Percentiles rank a stretch among this genome's conserved stretches.
These are phyloP conservation scores for Trametes sp. DNA, from an alignment of 1,284 basidiomycete genomes.

Conservation along the genomic window DNA sequence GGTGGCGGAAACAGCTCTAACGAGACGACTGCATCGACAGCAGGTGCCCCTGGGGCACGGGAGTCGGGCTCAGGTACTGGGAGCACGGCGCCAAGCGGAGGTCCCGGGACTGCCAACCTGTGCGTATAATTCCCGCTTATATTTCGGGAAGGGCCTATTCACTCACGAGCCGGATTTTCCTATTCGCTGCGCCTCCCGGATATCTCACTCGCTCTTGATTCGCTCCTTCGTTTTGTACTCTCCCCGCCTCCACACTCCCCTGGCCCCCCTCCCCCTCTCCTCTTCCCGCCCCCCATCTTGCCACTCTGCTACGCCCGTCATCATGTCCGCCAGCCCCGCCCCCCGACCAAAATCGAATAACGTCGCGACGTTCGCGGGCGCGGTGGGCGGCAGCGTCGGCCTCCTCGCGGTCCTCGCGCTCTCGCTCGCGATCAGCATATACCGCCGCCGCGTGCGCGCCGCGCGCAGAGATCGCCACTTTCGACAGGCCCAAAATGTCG, in stretches of 20 bases:
- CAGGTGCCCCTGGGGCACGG: constrained; percentile 29
- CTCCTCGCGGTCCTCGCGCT: constrained; percentile 54
- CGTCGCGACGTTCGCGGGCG: constrained; percentile 59
- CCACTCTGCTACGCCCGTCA: constrained; percentile 27
- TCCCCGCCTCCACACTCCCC: constrained; percentile 34
- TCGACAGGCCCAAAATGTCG: constrained; percentile 36
- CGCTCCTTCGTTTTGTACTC: constrained; percentile 35
- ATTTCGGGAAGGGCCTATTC: constrained; percentile 41
- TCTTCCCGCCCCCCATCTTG: constrained; percentile 31
- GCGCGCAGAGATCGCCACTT: constrained; percentile 51
- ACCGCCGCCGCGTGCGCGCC: constrained; percentile 52
- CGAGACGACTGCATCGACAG: constrained; percentile 22
- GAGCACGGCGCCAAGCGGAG: constrained; percentile 34
- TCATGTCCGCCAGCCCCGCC: constrained; percentile 34
- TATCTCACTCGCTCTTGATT: constrained; percentile 34
- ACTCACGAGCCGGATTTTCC: constrained; percentile 39
- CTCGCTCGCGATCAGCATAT: constrained; percentile 58
- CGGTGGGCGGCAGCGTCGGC: constrained; percentile 59
- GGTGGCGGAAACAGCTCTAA: constrained; percentile 24
- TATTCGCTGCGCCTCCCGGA: constrained; percentile 31
- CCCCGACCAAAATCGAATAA: constrained; percentile 42
- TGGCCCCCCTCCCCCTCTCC: constrained; percentile 30
- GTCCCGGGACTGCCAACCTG: constrained; percentile 36
- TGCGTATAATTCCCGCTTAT: constrained; percentile 46
- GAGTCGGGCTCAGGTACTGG: constrained; percentile 33